Base-by-base conservation (phyloP, 805 yeast genomes). In the Zygotorulaspora chibaensis region DNA sequence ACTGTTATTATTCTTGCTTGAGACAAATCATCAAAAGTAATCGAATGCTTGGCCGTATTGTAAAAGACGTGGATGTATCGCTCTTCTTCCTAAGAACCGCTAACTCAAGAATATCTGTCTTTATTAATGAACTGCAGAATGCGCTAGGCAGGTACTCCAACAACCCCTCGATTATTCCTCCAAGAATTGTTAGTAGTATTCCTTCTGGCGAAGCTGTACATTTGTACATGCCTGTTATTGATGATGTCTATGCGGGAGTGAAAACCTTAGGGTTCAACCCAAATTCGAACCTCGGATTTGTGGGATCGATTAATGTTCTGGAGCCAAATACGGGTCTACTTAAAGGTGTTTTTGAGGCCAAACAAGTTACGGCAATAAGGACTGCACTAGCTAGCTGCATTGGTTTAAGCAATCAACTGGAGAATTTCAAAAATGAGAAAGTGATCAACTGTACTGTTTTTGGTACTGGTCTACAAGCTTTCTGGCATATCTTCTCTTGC, bases 141-240 rank as follows among this genome's bases (percentile, higher is more conserved):
- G 75, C 79, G 0, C 64, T 81, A 42, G 28, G 42, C 4, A 67
- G 62, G n/a, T 79, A 73, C 55, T 57, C 71, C 11, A 27, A 59
- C 2, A 72, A 76, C 51, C 77, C 76, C 3, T 54, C 70, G 1
- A 58, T 73, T 16, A 73, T 79, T 15, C 87, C 87, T 2, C 78
- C 74, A 33, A 64, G 87, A 54, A 76, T 73, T 4, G 80, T 77
- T 6, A 58, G 71, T 36, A 54, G 57, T 25, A 61, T 76, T 52
- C 59, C 71, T 37, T 62, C 67, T 50, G 52, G 59, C 3, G 52
- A 48, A 20, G 60, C 76, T 2, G 68, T 75, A 1, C 85, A 81
- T 58, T 55, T 82, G 26, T 80, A 79, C 61, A 82, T 82, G 87
- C 84, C 85, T 3, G 76, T 83, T n/a, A 69, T 76, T 3, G 79